Base-by-base conservation (phyloP, 2,329 filamentous ascomycete species). In the Cordyceps pruinosa region DNA sequence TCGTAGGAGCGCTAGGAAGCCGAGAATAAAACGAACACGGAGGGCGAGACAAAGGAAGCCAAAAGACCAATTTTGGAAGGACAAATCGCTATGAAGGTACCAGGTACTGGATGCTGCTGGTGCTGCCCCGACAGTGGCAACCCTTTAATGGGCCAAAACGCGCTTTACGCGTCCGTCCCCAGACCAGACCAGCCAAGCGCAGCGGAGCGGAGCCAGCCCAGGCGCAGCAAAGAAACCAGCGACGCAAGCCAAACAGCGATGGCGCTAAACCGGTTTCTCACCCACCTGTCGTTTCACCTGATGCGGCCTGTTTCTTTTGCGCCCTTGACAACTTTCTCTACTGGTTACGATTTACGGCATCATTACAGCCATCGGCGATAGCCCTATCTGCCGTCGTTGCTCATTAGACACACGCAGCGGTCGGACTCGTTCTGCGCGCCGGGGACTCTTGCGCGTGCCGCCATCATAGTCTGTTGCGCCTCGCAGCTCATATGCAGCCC, bases 161-260 rank as follows among this genome's bases (percentile, higher is more conserved):
- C 54, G 54, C 54, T 57, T 50, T 57, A 57, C 54, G 54, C 54
- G 54, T 56, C 35, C 13, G 17, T n/a, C 54, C 23, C 25, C 10
- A 48, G 19, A 53, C 41, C 41, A 35, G n/a, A 39, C 15, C 17
- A n/a, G 17, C 37, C 15, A 12, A 3, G 26, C 25, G 25, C 48
- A 45, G 30, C 2, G 26, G 17, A 41, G 52, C 53, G 53, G 44
- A 56, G 53, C 45, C n/a, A n/a, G n/a, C 44, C 2, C 9, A 32
- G 9, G 4, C 26, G 19, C 44, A 48, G 44, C 45, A 41, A 56
- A 49, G 34, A 56, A 49, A 42, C 34, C 44, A 49, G 54, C 30
- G 37, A 12, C 26, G 30, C 23, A 23, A 39, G 32, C 28, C 21
- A 48, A 21, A 8, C 21, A 47, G n/a, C 45, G 45, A 50, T 44